A percentile compares a stretch with the other conserved stretches of the same genome.
These are phyloP conservation scores for Filobasidium uniguttulatum DNA, from an alignment of 1,284 basidiomycete genomes.

Conservation along the genomic window DNA sequence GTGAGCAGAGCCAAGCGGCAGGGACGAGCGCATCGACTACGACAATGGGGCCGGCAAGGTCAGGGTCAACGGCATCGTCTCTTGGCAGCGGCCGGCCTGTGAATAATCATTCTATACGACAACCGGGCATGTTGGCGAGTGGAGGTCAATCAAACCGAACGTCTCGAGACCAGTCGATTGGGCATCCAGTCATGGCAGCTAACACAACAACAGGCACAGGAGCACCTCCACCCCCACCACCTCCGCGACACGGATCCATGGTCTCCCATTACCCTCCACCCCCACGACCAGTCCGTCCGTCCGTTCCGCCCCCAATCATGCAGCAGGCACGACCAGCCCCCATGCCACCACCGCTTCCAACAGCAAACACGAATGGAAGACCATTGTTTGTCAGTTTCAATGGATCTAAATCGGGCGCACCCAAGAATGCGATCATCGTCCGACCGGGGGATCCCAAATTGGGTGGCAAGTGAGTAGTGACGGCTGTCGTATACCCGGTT, in stretches of 20 bases:
- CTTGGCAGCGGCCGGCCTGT: neutral
- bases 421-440: conserved; percentile 2
- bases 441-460: conserved; percentile 12
- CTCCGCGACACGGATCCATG: neutral
- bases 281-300: neutral
- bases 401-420: neutral
- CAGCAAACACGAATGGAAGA: neutral
- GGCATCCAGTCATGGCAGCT: neutral
- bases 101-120: conserved; percentile 1
- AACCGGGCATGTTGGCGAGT: conserved; percentile 6
- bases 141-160: conserved; percentile 8
- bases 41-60: too few relatives aligned
- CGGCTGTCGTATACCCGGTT: too few relatives aligned
- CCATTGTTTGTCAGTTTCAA: neutral
- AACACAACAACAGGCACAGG: too few relatives aligned
- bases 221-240: neutral
- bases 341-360: neutral
- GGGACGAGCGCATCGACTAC: neutral
- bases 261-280: neutral
- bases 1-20: conserved; percentile 3
- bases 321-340: neutral
- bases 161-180: neutral
- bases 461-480: conserved; percentile 9
- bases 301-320: neutral
- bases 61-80: too few relatives aligned